Evolutionary conservation across 108 stramenopile genomes (phyloP).

Genomic region (Aurantiochytrium sp.): DNA sequence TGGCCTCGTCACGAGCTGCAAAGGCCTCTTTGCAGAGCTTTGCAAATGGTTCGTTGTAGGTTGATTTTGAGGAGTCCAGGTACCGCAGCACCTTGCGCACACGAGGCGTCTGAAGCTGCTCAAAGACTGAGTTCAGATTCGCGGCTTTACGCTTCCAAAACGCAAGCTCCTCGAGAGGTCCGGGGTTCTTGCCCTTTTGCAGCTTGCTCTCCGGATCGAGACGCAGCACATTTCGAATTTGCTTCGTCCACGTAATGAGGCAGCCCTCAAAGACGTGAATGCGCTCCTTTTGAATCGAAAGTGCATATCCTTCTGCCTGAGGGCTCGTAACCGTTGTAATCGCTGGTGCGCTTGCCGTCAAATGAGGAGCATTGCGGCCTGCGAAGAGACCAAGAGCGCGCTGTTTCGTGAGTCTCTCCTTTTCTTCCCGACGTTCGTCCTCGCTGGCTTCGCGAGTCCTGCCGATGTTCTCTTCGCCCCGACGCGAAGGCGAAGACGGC

Average conservation of each 20-base stretch:
- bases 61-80: slow-evolving; percentile 41
- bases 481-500: neutral
- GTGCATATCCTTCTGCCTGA: neutral
- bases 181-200: slow-evolving; percentile 18
- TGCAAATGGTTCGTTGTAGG: slow-evolving; percentile 54
- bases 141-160: slow-evolving; percentile 43
- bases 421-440: neutral
- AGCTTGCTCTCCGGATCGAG: slow-evolving; percentile 40
- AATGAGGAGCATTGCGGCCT: neutral
- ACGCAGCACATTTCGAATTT: slow-evolving; percentile 46
- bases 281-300: slow-evolving; percentile 15
- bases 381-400: no score
- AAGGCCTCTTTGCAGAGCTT: slow-evolving; percentile 57
- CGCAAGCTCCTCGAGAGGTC: slow-evolving; percentile 45
- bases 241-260: slow-evolving; percentile 58
- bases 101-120: slow-evolving; percentile 41
- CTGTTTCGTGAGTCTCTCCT: no score
- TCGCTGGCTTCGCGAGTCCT: neutral
- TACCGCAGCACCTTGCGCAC: slow-evolving; percentile 37
- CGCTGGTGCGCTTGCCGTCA: neutral
- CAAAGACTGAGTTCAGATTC: slow-evolving; percentile 44
- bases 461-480: neutral
- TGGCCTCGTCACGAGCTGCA: slow-evolving; percentile 46
- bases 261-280: slow-evolving; percentile 46
- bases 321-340: neutral